Percentiles rank a stretch among this genome's conserved stretches.
These are phyloP conservation scores for Cladophialophora carrionii DNA, from an alignment of 2,329 filamentous ascomycete species.

Conservation along the genomic window DNA sequence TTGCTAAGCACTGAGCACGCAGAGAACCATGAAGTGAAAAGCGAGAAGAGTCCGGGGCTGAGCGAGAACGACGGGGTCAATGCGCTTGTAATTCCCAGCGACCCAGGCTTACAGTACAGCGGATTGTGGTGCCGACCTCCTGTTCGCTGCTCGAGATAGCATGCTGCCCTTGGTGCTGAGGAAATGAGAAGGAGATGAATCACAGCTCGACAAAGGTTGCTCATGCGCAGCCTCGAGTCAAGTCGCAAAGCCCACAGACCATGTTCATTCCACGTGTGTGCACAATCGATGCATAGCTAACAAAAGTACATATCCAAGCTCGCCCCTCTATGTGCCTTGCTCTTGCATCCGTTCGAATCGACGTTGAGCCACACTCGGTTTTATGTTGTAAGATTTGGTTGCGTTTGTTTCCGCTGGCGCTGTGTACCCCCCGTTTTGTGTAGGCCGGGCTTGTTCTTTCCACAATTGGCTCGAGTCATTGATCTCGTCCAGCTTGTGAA, in stretches of 20 bases:
- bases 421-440: background rate
- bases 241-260: background rate
- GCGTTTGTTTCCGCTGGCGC: background rate
- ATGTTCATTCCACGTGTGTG: background rate
- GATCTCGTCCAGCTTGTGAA: background rate
- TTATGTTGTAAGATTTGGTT: background rate
- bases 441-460: background rate
- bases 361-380: background rate
- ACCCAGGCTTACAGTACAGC: background rate
- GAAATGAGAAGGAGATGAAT: background rate
- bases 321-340: slow-evolving; percentile 2
- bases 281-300: slow-evolving; percentile 10
- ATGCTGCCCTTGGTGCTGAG: background rate
- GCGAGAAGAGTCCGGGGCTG: background rate
- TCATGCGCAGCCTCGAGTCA: background rate
- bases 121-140: no score
- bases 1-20: background rate
- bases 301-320: slow-evolving; percentile 22
- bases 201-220: background rate
- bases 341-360: background rate
- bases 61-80: background rate
- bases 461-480: background rate
- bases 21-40: background rate
- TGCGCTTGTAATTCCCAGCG: background rate
- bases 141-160: background rate